Conservation (phyloP, 345 rosid genomes). For the Brassica cretica region DNA sequence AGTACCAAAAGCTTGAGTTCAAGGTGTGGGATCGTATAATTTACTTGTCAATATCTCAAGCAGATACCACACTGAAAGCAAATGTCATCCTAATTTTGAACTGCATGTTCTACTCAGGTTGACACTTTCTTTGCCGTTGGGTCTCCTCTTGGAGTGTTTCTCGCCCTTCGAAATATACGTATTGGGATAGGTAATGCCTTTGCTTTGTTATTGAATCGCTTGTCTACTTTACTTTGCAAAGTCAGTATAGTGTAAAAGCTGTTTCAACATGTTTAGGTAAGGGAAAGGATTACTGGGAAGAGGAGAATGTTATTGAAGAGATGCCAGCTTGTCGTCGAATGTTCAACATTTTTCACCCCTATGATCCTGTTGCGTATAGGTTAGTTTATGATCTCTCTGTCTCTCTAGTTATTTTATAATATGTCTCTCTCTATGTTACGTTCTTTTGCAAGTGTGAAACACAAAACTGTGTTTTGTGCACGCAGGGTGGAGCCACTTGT, state of each 20-base stretch:
- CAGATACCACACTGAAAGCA: not conserved
- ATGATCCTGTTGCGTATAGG: constrained; percentile 99
- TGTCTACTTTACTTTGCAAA: not conserved
- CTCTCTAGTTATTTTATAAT: not conserved
- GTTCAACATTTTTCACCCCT: constrained; percentile 98
- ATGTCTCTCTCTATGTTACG: not conserved
- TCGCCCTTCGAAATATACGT: constrained; percentile 87
- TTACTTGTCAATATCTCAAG: not conserved
- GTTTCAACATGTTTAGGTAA: constrained; percentile 52
- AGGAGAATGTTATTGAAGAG: constrained; percentile 80
- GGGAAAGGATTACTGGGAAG: constrained; percentile 87
- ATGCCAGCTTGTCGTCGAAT: constrained; percentile 94
- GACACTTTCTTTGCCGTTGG: constrained; percentile 99
- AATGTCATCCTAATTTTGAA: constrained; percentile 2
- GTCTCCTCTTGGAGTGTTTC: constrained; percentile 98
- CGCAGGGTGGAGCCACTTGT: constrained; percentile 91
- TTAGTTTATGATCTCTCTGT: constrained; percentile 33
- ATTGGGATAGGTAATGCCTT: constrained; percentile 71
- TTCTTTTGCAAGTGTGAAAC: constrained; percentile 18
- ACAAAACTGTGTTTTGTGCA: constrained; percentile 9
- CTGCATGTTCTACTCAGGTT: constrained; percentile 50
- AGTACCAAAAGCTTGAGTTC: constrained; percentile 89
- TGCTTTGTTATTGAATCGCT: constrained; percentile 4
- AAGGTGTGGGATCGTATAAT: constrained; percentile 48
- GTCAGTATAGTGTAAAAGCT: constrained; percentile 7